Evolutionary conservation across 768 basidiomycete genomes (phyloP).

Genomic region (Arthromyces matolae): DNA sequence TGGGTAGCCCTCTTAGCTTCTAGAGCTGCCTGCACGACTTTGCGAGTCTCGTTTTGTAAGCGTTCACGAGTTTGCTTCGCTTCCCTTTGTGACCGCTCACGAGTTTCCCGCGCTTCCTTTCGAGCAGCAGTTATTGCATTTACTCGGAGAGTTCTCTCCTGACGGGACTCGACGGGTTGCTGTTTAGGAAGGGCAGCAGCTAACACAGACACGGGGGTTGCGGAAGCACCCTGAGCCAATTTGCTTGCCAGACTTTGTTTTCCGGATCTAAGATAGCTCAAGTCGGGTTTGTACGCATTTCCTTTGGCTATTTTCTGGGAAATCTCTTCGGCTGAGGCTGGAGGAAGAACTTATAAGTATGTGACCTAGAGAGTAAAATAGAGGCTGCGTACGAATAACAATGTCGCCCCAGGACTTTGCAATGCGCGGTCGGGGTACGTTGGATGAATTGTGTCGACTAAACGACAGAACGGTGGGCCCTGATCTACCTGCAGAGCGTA

Average conservation of each 20-base stretch:
- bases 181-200: not conserved
- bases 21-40: not conserved
- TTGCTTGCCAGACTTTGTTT: constrained; percentile 21
- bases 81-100: constrained; percentile 7
- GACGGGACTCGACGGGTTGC: not conserved
- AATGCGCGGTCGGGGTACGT: too few relatives aligned
- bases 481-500: constrained; percentile 11
- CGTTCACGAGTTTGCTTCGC: constrained; percentile 6
- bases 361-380: too few relatives aligned
- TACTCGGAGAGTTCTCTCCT: not conserved
- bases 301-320: not conserved
- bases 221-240: constrained; percentile 12
- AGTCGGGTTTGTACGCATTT: constrained; percentile 19
- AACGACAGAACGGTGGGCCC: constrained; percentile 2
- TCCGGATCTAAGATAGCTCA: constrained; percentile 27
- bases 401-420: constrained; percentile 24
- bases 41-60: not conserved
- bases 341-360: too few relatives aligned
- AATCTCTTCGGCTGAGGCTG: constrained; percentile 18
- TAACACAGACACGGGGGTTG: too few relatives aligned
- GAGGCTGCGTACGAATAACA: constrained; percentile 35
- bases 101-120: constrained; percentile 4
- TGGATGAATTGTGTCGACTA: constrained; percentile 7
- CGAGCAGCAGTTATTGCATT: not conserved
- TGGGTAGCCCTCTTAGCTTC: not conserved